Base-by-base conservation (phyloP, 164 flowering plant genomes). In the Dillenia turbinata region DNA sequence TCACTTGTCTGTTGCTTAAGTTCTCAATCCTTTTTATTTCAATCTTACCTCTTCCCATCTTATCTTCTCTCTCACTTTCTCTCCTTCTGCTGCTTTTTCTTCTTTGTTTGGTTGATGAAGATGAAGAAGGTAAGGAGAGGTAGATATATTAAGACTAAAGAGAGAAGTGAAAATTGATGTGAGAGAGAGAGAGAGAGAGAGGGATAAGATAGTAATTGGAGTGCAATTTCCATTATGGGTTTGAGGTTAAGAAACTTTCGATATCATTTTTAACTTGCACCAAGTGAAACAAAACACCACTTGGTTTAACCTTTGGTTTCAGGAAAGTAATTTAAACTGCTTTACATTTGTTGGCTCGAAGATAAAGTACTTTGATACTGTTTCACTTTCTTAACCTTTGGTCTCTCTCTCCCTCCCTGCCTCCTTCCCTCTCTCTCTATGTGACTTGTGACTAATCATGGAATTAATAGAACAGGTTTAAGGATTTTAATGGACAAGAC, bases 11-110 rank as follows among this genome's bases (percentile, higher is more conserved):
- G 80, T 88, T 88, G 53, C 75, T 82, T 46, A 79, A 45, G 79
- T 85, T 90, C 76, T 88, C 95, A 1, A 90, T 88, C 78, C 90
- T 88, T 81, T 87, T 88, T 56, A 90, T 90, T 84, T 88, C 94
- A 12, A 88, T 90, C 86, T 88, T 88, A 0, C 95, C 95, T 69
- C 95, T 80, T 62, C 95, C 97, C 89, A 61, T 62, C 64, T 64
- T n/a, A 2, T 14, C 13, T 44, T 47, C 24, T 57, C 59, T 33
- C 54, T 14, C 44, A 3, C 44, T 22, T 10, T 61, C 59, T 65
- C 61, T 44, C 52, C 49, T 49, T 49, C 13, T 24, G 46, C 55
- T 59, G 53, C 54, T 49, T 44, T 48, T 15, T 15, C 22, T 59
- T 44, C 19, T 12, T 47, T 8, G 9, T 17, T 2, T 57, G 45